Evolutionary conservation across 257 asterid species (phyloP).

Genomic region (Fraxinus excelsior): DNA sequence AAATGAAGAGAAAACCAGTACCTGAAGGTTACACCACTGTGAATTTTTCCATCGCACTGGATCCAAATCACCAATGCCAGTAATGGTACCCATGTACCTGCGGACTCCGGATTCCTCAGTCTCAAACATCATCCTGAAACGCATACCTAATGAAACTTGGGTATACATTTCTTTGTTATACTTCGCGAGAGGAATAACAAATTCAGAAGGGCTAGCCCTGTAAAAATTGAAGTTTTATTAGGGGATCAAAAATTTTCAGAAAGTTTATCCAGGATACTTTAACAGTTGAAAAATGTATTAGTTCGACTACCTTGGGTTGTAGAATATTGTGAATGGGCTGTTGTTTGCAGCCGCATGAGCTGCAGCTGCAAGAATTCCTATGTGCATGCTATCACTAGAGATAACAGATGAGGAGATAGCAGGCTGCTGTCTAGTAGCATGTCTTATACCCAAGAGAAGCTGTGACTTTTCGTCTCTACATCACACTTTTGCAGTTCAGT

Average conservation of each 20-base stretch:
- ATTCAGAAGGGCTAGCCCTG: slow-evolving; percentile 97
- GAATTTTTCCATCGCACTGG: slow-evolving; percentile 84
- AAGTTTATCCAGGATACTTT: neutral
- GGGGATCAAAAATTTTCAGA: neutral
- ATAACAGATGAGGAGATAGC: slow-evolving; percentile 88
- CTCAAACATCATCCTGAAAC: slow-evolving; percentile 98
- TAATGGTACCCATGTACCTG: slow-evolving; percentile 93
- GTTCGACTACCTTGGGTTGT: slow-evolving; percentile 73
- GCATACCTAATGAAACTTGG: slow-evolving; percentile 87
- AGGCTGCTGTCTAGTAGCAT: slow-evolving; percentile 83
- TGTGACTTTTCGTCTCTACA: slow-evolving; percentile 91
- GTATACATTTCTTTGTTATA: slow-evolving; percentile 87
- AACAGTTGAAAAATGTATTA: neutral
- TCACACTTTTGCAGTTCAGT: slow-evolving; percentile 22
- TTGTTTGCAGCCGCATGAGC: slow-evolving; percentile 98
- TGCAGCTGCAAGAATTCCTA: slow-evolving; percentile 97
- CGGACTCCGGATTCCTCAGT: slow-evolving; percentile 94
- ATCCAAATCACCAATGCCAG: slow-evolving; percentile 80
- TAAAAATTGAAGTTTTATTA: neutral
- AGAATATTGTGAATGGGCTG: slow-evolving; percentile 88
- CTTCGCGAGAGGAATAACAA: slow-evolving; percentile 91
- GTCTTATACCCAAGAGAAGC: slow-evolving; percentile 75
- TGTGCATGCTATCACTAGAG: slow-evolving; percentile 97
- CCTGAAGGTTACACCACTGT: slow-evolving; percentile 99
- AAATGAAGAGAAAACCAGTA: slow-evolving; percentile 19